phyloP scores from a whole-genome alignment of 139 green algal species.

The Yamagishiella unicocca region DNA sequence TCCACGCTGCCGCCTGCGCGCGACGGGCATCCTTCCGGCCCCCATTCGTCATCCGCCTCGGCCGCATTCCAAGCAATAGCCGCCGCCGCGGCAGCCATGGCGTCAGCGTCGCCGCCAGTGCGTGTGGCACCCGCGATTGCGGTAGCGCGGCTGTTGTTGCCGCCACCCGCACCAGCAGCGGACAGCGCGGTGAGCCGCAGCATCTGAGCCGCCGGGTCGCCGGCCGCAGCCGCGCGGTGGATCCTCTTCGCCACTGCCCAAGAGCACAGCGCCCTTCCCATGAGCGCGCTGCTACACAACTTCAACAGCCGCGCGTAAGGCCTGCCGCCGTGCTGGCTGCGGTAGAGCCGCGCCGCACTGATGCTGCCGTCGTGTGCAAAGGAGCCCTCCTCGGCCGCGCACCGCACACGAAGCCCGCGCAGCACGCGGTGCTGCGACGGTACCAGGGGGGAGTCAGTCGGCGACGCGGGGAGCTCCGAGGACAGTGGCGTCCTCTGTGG shows the following conservation, averaged over 20 bases:
- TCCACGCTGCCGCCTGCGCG: too few relatives aligned
- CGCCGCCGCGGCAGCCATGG: not conserved
- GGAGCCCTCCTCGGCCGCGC: slow-evolving; percentile 6
- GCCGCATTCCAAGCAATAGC: not conserved
- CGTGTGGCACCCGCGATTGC: not conserved
- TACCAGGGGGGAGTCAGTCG: too few relatives aligned
- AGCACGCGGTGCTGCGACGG: slow-evolving; percentile 16
- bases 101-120: not conserved
- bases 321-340: slow-evolving; percentile 16
- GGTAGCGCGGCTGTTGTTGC: not conserved
- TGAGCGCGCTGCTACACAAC: slow-evolving; percentile 13
- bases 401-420: slow-evolving; percentile 16
- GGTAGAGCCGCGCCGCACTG: slow-evolving; percentile 31
- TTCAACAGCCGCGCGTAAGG: not conserved
- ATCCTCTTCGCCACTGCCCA: not conserved
- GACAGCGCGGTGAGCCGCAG: slow-evolving; percentile 20
- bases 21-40: not conserved
- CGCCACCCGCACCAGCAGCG: not conserved
- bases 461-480: too few relatives aligned
- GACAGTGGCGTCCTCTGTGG: too few relatives aligned
- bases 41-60: not conserved
- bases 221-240: not conserved
- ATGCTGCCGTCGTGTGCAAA: slow-evolving; percentile 18
- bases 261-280: slow-evolving; percentile 28
- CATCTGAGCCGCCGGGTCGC: not conserved